These are phyloP conservation scores for Saccharomycopsis fermentans DNA, from an alignment of 805 yeast species.

Conservation along the genomic window DNA sequence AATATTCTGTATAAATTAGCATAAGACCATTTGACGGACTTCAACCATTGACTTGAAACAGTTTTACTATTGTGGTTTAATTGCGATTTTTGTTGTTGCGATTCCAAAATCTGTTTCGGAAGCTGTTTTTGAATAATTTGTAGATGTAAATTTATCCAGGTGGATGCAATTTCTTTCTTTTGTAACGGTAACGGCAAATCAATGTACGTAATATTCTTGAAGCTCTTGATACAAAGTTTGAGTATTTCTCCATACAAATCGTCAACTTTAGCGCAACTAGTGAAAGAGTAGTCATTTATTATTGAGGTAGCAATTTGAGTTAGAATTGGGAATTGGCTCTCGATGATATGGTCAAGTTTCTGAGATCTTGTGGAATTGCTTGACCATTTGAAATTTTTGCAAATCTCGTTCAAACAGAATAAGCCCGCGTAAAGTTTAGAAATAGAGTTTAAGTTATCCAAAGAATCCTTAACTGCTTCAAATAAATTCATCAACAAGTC, in stretches of 20 bases:
- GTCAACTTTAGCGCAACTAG: slow-evolving; percentile 26
- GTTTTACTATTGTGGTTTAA: slow-evolving; percentile 27
- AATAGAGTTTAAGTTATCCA: slow-evolving; percentile 13
- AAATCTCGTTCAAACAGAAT: slow-evolving; percentile 57
- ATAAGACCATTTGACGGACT: slow-evolving; percentile 81
- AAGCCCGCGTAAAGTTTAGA: slow-evolving; percentile 51
- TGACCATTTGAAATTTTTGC: slow-evolving; percentile 63
- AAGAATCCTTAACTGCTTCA: neutral
- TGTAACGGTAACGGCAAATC: slow-evolving; percentile 64
- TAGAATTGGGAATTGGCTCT: slow-evolving; percentile 53
- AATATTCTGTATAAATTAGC: slow-evolving; percentile 67
- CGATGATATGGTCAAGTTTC: slow-evolving; percentile 43
- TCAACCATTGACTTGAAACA: slow-evolving; percentile 51
- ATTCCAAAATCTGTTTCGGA: slow-evolving; percentile 41
- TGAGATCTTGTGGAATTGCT: slow-evolving; percentile 43
- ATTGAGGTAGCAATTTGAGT: slow-evolving; percentile 53
- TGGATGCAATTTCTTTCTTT: slow-evolving; percentile 36
- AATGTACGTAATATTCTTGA: slow-evolving; percentile 64
- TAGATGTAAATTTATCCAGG: slow-evolving; percentile 76
- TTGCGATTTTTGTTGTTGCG: slow-evolving; percentile 22
- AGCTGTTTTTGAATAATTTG: slow-evolving; percentile 48
- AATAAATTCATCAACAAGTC: neutral
- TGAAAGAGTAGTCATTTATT: slow-evolving; percentile 23
- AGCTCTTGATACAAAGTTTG: slow-evolving; percentile 61
- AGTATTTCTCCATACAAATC: slow-evolving; percentile 58